Conservation (phyloP, 257 asterid genomes). For the Fraxinus cuspidata region DNA sequence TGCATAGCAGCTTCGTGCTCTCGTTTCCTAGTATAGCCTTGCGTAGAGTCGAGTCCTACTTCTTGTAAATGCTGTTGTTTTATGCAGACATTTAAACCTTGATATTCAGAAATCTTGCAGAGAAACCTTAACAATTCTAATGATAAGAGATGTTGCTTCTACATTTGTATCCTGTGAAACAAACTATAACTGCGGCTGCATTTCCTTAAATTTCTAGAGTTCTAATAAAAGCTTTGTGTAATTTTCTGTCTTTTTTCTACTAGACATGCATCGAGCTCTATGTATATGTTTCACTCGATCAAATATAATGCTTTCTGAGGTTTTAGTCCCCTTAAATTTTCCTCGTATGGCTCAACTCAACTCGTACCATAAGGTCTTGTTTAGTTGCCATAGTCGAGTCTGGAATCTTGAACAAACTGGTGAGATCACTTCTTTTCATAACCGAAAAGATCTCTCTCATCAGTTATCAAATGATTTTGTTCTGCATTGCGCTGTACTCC, state of each 20-base stretch:
- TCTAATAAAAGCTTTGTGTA: neutral
- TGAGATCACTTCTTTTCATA: neutral
- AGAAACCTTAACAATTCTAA: neutral
- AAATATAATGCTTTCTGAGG: neutral
- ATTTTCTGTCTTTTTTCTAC: neutral
- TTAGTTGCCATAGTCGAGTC: neutral
- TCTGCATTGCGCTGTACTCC: neutral
- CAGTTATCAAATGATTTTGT: neutral
- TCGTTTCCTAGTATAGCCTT: slow-evolving; percentile 32
- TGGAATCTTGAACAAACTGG: neutral
- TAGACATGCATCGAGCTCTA: neutral
- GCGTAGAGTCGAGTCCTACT: slow-evolving; percentile 39
- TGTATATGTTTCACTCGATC: neutral
- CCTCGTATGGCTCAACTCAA: neutral
- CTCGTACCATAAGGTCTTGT: neutral
- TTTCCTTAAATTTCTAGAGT: neutral
- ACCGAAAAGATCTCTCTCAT: too few species aligned
- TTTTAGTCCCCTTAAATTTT: neutral
- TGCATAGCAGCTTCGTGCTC: slow-evolving; percentile 20
- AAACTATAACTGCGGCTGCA: neutral
- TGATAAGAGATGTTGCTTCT: neutral
- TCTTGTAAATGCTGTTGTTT: slow-evolving; percentile 51
- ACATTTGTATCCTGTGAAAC: neutral
- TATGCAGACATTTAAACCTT: neutral
- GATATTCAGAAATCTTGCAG: neutral